Evolutionary conservation across 495 filamentous ascomycete species (phyloP), one percentile per base, ranked within the genome.

Genomic region (Lasiosphaeriaceae sp.): DNA sequence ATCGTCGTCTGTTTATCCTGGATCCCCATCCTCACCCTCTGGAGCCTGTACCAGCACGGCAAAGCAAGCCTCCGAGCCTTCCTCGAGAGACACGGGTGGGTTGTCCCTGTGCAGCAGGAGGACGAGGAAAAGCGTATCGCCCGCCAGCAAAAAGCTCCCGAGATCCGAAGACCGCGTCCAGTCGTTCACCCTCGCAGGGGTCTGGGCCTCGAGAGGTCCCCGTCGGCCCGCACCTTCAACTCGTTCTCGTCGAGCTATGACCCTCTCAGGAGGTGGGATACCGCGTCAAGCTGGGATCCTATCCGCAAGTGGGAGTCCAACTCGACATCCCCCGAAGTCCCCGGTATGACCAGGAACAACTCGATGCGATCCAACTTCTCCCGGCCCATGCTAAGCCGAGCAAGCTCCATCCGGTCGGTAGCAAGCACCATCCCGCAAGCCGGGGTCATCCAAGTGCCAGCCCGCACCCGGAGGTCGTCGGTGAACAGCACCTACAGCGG

Each of bases 1-100:
- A 3, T 50, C 14, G 34, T 57, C n/a, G 20, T 61, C 9, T 59
- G 61, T 46, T 59, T 64, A n/a, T 39, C 47, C 26, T 66, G 61
- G 53, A n/a, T 64, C 19, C 55, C 61, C n/a, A 14, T 66, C 11
- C 35, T 55, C 23, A 19, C 41, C 22, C 12, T 46, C n/a, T 21
- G 61, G 12, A 60, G 61, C 39, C 19, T 66, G 11, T 53, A 11
- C 47, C 47, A 56, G 47, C 29, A 57, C n/a, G 21, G 39, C 26
- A 31, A 34, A 23, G 20, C 3, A 11, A 47, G 55, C 12, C 41
- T 50, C 41, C 48, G 46, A 3, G 26, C 26, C 31, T 47, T 2
- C 45, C 31, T 34, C 11, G 59, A 56, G 37, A 54, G 31, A 48
- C 24, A 26, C 20, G 57, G 55, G 41, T 58, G 54, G 51, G 34